Evolutionary conservation across 1,139 yeast species (phyloP), one percentile per base, ranked within the genome.

Genomic region (Nakaseomyces delphensis): DNA sequence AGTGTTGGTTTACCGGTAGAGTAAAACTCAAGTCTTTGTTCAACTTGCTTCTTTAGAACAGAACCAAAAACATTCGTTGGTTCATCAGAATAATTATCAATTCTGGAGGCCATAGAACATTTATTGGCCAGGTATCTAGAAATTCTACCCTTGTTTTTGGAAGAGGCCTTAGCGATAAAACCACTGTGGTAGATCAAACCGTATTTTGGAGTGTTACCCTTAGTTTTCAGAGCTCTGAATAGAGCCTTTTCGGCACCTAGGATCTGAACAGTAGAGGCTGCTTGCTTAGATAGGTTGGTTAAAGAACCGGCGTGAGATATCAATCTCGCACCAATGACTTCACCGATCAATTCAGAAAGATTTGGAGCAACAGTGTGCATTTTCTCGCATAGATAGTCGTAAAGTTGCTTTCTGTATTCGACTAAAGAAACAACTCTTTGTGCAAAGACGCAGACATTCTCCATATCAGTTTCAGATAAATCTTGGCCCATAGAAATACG

Each of bases 401-500:
- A 87, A 59, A 91, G 74, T 62, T 83, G 85, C 64, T 79, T 79
- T 69, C 98, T 81, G 77, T 89, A 91, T 56, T 86, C 96, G 49
- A 95, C 80, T 65, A 93, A 77, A 53, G 86, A 85, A 47, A 86
- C 95, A 46, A 91, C 95, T 69, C 95, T 87, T 63, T 85, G 82
- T 50, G 98, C 99, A 62, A 93, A 86, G 39, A 91, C 78, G 57
- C 79, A 70, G 49, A 93, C 91, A 64, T 91, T 91, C 54, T 77
- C 79, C 79, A 93, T 83, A 68, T 91, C 98, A 61, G 82, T 77
- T 60, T 85, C 95, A 50, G 96, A 83, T 56, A 91, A 80, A 68
- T 91, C 99, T 67, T 93, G 96, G 66, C 99, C 98, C 99, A 93
- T 91, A 40, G 97, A 89, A 59, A 91, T 85, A 71, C 87, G 85